Evolutionary conservation across 768 basidiomycete genomes (phyloP), one percentile per base, ranked within the genome.

Genomic region (Sporobolomyces roseus): DNA sequence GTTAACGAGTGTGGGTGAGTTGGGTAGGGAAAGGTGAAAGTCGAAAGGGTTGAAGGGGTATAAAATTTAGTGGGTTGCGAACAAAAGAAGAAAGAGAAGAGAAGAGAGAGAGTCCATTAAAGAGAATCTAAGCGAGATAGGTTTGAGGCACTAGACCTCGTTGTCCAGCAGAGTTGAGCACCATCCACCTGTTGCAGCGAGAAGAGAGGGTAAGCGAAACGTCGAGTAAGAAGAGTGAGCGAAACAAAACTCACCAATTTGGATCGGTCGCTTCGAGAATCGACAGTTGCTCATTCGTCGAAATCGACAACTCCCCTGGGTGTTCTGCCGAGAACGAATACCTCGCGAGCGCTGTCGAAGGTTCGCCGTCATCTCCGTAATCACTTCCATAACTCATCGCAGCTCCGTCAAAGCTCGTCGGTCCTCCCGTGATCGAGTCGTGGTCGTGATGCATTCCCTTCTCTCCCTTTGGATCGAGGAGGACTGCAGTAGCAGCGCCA

Each of bases 251-350:
- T 50, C 50, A 69, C 68, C 71, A 72, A 41, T 68, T 72, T 21
- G 59, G 58, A n/a, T 72, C 71, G 7, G 41, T 25, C 23, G 53
- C 56, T 35, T 73, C 72, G 27, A 79, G 66, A 17, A 80, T 75
- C 1, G 75, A 59, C 9, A 79, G 67, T 56, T 72, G 62, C 50
- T 78, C 76, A 45, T 77, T 76, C 23, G 76, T 76, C 65, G 63
- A 70, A 67, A 79, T 77, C 35, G 72, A 64, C 54, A 79, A 63
- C 69, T 80, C 79, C 16, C 77, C 78, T 14, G 75, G 76, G 35
- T 78, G 77, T 25, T 76, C 68, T 70, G 78, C 78, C 23, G 75
- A 77, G 66, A 72, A 72, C 41, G 71, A 72, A 52, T 72, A 72
- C 13, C 71, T 9, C 36, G 78, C 77, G 35, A 78, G 76, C 19